Conservation (phyloP, 1,284 basidiomycete genomes). For the Thelephora terrestris region DNA sequence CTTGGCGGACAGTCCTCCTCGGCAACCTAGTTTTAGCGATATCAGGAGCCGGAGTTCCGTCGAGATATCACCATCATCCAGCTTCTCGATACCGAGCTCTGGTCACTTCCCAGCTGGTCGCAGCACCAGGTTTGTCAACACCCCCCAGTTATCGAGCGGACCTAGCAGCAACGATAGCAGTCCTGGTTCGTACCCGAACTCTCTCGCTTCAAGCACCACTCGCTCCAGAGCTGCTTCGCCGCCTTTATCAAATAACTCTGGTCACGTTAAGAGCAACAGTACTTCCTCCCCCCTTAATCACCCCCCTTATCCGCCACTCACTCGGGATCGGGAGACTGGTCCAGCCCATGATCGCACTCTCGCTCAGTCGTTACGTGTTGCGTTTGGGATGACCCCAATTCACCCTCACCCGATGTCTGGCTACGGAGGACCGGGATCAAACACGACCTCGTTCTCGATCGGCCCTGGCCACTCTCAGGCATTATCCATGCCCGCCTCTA, state of each 20-base stretch:
- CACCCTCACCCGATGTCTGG: constrained; percentile 27
- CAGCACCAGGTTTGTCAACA: constrained; percentile 31
- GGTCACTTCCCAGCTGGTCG: constrained; percentile 21
- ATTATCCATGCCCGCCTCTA: constrained; percentile 38
- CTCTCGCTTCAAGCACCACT: constrained; percentile 18
- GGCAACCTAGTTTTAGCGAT: not conserved
- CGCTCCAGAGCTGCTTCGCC: constrained; percentile 44
- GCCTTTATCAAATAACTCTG: constrained; percentile 16
- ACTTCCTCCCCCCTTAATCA: not conserved
- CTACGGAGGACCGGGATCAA: constrained; percentile 29
- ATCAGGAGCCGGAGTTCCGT: not conserved
- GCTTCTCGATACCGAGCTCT: not conserved
- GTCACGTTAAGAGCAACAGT: not conserved
- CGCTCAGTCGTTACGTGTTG: constrained; percentile 69
- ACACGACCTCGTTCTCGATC: constrained; percentile 20
- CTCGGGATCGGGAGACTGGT: constrained; percentile 9
- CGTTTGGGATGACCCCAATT: constrained; percentile 87
- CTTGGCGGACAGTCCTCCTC: constrained; percentile 31
- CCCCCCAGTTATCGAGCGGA: constrained; percentile 52
- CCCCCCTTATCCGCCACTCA: constrained; percentile 6
- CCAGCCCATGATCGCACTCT: constrained; percentile 49
- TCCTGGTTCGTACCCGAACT: constrained; percentile 33
- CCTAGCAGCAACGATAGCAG: constrained; percentile 49
- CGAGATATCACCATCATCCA: not conserved
- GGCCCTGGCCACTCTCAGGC: constrained; percentile 16